phyloP scores from a whole-genome alignment of 2,329 filamentous ascomycete species.

The Alternaria novae-zelandiae region DNA sequence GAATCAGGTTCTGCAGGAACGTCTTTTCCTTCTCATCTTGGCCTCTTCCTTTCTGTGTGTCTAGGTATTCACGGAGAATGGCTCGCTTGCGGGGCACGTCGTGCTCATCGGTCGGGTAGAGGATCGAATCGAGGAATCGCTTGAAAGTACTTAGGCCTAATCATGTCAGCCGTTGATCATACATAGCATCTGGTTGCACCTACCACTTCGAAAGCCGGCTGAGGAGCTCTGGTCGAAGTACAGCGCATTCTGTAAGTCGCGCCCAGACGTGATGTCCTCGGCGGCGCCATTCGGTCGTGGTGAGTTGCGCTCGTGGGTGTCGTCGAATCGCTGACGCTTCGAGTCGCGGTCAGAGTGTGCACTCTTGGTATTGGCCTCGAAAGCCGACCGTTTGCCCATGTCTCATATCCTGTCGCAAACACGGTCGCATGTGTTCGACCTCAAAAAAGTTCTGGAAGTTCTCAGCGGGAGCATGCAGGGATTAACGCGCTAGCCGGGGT shows the following conservation, averaged over 20 bases:
- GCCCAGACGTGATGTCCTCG: constrained; percentile 43
- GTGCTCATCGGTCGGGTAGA: constrained; percentile 62
- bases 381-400: constrained; percentile 45
- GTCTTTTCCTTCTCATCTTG: constrained; percentile 63
- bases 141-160: constrained; percentile 73
- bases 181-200: neutral
- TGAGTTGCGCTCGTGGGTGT: constrained; percentile 32
- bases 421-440: constrained; percentile 5
- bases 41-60: constrained; percentile 59
- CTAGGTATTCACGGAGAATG: constrained; percentile 74
- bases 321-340: constrained; percentile 43
- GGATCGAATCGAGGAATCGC: constrained; percentile 68
- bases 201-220: constrained; percentile 40
- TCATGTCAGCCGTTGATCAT: constrained; percentile 13
- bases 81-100: constrained; percentile 56
- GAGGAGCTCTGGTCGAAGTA: constrained; percentile 47
- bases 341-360: constrained; percentile 28
- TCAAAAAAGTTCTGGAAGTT: constrained; percentile 28
- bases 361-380: constrained; percentile 35
- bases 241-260: constrained; percentile 45
- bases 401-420: constrained; percentile 13
- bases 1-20: constrained; percentile 79
- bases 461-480: constrained; percentile 23
- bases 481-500: constrained; percentile 13
- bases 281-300: constrained; percentile 24